Conservation (phyloP, 352 stramenopile species). For the Phytophthora macrochlamydospora region DNA sequence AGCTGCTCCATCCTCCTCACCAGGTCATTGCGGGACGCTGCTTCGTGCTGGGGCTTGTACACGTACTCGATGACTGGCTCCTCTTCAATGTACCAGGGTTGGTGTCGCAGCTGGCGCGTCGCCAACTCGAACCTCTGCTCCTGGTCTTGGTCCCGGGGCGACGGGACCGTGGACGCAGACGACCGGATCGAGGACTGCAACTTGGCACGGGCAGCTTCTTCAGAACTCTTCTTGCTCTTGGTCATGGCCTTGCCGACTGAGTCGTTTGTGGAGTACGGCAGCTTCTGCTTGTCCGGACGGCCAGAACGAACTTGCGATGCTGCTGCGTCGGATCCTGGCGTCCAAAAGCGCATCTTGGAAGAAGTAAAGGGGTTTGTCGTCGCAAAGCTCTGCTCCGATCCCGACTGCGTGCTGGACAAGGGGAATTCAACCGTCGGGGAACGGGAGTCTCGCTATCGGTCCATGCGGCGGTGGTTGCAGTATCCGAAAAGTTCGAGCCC, state of each 20-base stretch:
- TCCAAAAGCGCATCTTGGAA: constrained; percentile 27
- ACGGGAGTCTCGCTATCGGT: background rate
- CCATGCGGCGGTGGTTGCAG: constrained; percentile 7
- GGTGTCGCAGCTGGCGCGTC: constrained; percentile 19
- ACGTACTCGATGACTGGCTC: constrained; percentile 21
- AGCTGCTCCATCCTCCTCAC: constrained; percentile 60
- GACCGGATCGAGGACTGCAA: constrained; percentile 21
- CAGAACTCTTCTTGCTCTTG: constrained; percentile 14
- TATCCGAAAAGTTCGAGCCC: constrained; percentile 6
- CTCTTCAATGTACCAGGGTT: constrained; percentile 17
- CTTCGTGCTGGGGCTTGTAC: constrained; percentile 5
- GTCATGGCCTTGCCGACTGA: constrained; percentile 9
- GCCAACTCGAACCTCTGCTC: constrained; percentile 24
- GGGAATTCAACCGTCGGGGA: constrained; percentile 3
- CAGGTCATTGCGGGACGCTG: constrained; percentile 25
- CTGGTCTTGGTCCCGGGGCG: constrained; percentile 17
- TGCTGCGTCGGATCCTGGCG: constrained; percentile 13
- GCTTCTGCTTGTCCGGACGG: background rate
- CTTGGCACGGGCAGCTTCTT: constrained; percentile 10
- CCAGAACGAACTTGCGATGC: constrained; percentile 5
- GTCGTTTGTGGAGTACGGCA: background rate
- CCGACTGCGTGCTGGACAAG: constrained; percentile 3
- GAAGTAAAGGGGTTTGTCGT: background rate
- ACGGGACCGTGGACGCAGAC: constrained; percentile 24
- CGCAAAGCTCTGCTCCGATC: constrained; percentile 15